A percentile compares a stretch with the other conserved stretches of the same genome.
Evolutionary conservation across 495 filamentous ascomycete genomes (phyloP).

Genomic region (Wilcoxina mikolae): DNA sequence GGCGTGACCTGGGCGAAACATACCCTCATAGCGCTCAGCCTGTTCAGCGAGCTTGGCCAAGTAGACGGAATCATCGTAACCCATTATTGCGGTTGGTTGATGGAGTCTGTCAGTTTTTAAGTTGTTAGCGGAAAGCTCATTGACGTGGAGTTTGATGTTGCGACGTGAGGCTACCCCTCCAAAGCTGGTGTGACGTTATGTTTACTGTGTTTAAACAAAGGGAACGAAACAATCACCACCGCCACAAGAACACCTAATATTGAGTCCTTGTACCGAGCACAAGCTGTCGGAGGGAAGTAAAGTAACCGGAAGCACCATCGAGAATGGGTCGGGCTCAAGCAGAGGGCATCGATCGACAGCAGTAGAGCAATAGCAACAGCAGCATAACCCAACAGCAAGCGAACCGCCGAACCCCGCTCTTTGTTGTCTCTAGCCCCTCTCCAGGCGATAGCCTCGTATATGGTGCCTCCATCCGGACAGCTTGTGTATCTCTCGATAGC

Average conservation of each 20-base stretch:
- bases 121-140: conserved; percentile 4
- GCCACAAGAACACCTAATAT: background rate
- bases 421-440: background rate
- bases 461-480: background rate
- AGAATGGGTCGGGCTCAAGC: no score
- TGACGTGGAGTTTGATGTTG: background rate
- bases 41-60: conserved; percentile 99
- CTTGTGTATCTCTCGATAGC: background rate
- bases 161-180: conserved; percentile 7
- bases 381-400: no score
- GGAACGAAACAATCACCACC: background rate
- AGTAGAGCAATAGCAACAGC: no score
- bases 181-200: conserved; percentile 6
- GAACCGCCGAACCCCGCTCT: conserved; percentile 5
- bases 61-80: conserved; percentile 98
- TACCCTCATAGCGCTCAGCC: conserved; percentile 99
- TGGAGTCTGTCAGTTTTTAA: background rate
- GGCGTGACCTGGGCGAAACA: conserved; percentile 30
- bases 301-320: background rate
- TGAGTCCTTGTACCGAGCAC: background rate
- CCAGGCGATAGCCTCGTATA: background rate
- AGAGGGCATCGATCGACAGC: no score
- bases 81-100: conserved; percentile 52
- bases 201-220: conserved; percentile 1
- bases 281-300: background rate